Evolutionary conservation across 1,284 basidiomycete species (phyloP).

Genomic region (Exobasidium rhododendri): DNA sequence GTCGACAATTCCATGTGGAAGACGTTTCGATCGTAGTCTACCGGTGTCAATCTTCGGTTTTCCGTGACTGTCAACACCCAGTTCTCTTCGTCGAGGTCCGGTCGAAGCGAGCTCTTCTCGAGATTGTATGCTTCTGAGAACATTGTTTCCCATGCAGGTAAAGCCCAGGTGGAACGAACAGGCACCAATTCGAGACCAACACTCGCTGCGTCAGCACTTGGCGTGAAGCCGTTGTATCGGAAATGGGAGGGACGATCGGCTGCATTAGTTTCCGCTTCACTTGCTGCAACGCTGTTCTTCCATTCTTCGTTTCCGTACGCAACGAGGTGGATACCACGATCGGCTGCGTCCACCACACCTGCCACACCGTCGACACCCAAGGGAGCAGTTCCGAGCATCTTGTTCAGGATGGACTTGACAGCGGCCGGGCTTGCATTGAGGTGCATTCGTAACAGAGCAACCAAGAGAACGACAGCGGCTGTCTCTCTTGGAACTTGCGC

Average conservation of each 20-base stretch:
- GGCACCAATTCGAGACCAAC: conserved; percentile 31
- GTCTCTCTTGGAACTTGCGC: conserved; percentile 35
- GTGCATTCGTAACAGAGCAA: conserved; percentile 37
- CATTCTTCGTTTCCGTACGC: conserved; percentile 34
- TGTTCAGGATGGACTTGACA: conserved; percentile 27
- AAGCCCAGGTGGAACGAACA: conserved; percentile 45
- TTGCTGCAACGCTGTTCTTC: conserved; percentile 36
- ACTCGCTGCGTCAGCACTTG: conserved; percentile 28
- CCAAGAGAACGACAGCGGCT: conserved; percentile 40
- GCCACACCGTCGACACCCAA: conserved; percentile 42
- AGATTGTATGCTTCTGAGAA: conserved; percentile 54
- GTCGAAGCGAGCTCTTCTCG: conserved; percentile 59
- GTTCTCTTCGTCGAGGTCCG: conserved; percentile 82
- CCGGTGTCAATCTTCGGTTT: conserved; percentile 88
- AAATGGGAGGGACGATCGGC: conserved; percentile 37
- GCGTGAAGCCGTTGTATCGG: conserved; percentile 45
- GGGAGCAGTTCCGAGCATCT: conserved; percentile 41
- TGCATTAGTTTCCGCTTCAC: conserved; percentile 40
- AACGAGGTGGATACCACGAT: conserved; percentile 32
- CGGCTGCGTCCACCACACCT: conserved; percentile 36
- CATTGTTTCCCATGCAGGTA: conserved; percentile 52
- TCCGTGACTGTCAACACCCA: conserved; percentile 90
- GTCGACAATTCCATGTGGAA: conserved; percentile 98
- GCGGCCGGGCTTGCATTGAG: conserved; percentile 26
- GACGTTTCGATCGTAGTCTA: conserved; percentile 95